Percentiles rank a stretch among this genome's conserved stretches.
phyloP scores from a whole-genome alignment of 2,329 filamentous ascomycete species.

The Botrytis paeoniae region DNA sequence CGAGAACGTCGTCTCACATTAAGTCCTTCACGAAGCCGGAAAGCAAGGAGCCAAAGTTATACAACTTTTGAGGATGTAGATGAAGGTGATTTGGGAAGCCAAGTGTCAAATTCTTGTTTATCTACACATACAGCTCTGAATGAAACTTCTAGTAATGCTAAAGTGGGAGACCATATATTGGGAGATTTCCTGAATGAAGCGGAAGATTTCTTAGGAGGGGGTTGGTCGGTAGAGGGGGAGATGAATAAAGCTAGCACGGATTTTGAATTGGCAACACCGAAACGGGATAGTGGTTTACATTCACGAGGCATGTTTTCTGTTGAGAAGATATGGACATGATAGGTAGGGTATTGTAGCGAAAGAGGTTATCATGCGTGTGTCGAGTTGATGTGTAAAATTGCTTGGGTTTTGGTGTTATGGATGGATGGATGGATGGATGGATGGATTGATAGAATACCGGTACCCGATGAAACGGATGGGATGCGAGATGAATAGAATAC shows the following conservation, averaged over 20 bases:
- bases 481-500: background rate
- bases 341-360: constrained; percentile 14
- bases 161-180: background rate
- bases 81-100: background rate
- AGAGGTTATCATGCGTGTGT: background rate
- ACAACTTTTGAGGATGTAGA: constrained; percentile 8
- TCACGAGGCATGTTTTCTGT: constrained; percentile 30
- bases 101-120: background rate
- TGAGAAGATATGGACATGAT: constrained; percentile 19
- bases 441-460: background rate
- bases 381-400: background rate
- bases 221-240: constrained; percentile 42
- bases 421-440: background rate
- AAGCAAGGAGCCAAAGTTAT: background rate
- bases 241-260: constrained; percentile 34
- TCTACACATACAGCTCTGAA: constrained; percentile 37
- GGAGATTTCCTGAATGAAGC: constrained; percentile 23
- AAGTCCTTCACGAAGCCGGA: constrained; percentile 32
- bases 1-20: constrained; percentile 11
- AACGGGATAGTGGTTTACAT: constrained; percentile 20
- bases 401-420: constrained; percentile 9
- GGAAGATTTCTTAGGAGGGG: constrained; percentile 34
- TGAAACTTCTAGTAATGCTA: constrained; percentile 34
- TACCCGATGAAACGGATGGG: background rate
- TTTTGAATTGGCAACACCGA: background rate